Conservation (phyloP, 306 rosid genomes). For the Cucurbita argyrosperma region DNA sequence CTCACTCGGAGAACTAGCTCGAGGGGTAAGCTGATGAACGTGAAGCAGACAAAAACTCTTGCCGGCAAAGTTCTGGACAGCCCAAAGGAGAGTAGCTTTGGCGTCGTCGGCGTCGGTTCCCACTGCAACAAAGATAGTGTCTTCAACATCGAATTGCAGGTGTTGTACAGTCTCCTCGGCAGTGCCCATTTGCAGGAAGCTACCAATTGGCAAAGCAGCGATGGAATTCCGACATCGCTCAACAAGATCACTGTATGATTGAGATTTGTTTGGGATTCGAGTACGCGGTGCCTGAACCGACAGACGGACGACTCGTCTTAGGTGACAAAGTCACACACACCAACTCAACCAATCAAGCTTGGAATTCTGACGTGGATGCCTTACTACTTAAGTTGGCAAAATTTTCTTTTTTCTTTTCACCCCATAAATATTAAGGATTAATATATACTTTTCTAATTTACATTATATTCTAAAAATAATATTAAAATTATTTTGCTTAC, state of each 20-base stretch:
- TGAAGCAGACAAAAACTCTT: slow-evolving; percentile 62
- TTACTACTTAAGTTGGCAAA: neutral
- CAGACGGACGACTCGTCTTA: neutral
- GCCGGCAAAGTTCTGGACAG: slow-evolving; percentile 28
- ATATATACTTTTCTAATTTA: neutral
- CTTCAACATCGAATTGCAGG: slow-evolving; percentile 24
- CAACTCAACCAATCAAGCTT: neutral
- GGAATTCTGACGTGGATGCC: neutral
- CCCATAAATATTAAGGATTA: neutral
- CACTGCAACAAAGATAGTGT: slow-evolving; percentile 66
- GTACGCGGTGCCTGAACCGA: neutral
- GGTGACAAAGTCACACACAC: neutral
- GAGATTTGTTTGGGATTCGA: neutral
- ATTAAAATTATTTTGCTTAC: neutral
- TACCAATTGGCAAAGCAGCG: neutral
- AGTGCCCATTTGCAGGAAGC: slow-evolving; percentile 37
- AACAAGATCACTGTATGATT: neutral
- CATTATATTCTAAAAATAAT: too few species aligned
- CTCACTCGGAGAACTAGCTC: slow-evolving; percentile 21
- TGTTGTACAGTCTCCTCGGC: slow-evolving; percentile 15
- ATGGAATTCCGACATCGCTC: neutral
- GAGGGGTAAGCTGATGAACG: slow-evolving; percentile 25
- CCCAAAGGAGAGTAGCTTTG: slow-evolving; percentile 41
- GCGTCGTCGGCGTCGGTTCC: slow-evolving; percentile 35
- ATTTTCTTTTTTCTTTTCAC: neutral